phyloP scores from a whole-genome alignment of 2,329 filamentous ascomycete genomes.

The Blastomyces percursus region DNA sequence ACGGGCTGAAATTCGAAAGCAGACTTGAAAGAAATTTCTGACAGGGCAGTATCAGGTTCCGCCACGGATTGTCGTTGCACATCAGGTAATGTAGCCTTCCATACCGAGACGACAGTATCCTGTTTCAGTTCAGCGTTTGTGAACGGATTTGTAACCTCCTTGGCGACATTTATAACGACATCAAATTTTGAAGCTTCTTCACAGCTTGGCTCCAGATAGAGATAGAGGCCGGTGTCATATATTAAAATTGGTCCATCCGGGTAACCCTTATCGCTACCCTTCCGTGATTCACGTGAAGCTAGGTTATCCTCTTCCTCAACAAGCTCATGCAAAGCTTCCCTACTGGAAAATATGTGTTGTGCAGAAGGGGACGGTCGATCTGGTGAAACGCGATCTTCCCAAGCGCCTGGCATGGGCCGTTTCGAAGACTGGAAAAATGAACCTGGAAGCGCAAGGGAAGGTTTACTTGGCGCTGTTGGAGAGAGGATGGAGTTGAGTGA shows the following conservation, averaged over 20 bases:
- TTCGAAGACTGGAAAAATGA: slow-evolving; percentile 25
- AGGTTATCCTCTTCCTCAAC: slow-evolving; percentile 40
- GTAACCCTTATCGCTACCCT: slow-evolving; percentile 52
- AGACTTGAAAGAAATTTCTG: slow-evolving; percentile 41
- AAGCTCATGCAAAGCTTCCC: slow-evolving; percentile 35
- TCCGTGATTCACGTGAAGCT: slow-evolving; percentile 44
- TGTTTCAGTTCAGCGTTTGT: slow-evolving; percentile 21
- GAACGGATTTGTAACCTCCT: slow-evolving; percentile 54
- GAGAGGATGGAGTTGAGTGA: slow-evolving; percentile 46
- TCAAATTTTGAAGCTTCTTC: slow-evolving; percentile 51
- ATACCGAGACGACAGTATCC: slow-evolving; percentile 34
- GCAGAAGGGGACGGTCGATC: slow-evolving; percentile 19
- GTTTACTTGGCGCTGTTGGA: slow-evolving; percentile 36
- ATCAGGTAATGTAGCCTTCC: slow-evolving; percentile 38
- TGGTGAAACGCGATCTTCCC: slow-evolving; percentile 23
- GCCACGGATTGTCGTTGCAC: slow-evolving; percentile 26
- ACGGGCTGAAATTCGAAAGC: slow-evolving; percentile 33
- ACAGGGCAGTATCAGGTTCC: slow-evolving; percentile 36
- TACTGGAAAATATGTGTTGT: slow-evolving; percentile 17
- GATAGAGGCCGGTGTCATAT: slow-evolving; percentile 50
- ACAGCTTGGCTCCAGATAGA: slow-evolving; percentile 52
- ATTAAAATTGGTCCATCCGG: slow-evolving; percentile 54
- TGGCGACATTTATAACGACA: slow-evolving; percentile 54
- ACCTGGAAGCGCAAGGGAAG: slow-evolving; percentile 11
- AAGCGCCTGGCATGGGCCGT: slow-evolving; percentile 20